Evolutionary conservation across 148 eudicot species (phyloP).

Genomic region (Vaccinium macrocarpon): DNA sequence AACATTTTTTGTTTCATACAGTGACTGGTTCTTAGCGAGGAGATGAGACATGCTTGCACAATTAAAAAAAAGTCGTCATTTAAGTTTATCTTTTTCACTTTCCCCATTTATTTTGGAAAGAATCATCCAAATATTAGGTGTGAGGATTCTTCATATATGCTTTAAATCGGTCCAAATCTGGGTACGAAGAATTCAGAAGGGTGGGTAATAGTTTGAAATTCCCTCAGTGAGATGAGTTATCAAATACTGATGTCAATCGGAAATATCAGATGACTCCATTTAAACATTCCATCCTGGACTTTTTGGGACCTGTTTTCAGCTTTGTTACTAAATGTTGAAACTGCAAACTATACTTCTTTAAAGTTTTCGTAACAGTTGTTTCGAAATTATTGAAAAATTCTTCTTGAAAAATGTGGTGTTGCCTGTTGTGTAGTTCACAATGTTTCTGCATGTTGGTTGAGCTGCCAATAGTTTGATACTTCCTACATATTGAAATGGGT

Average conservation of each 20-base stretch:
- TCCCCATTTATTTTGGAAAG: not conserved
- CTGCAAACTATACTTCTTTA: not conserved
- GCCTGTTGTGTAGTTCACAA: not conserved
- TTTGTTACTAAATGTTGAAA: not conserved
- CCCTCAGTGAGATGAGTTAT: not conserved
- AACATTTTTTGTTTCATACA: not conserved
- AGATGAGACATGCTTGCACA: not conserved
- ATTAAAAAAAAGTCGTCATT: not conserved
- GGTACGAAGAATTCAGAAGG: not conserved
- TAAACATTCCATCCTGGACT: not conserved
- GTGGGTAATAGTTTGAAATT: not conserved
- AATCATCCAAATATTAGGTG: not conserved
- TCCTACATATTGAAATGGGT: not conserved
- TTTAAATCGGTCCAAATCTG: not conserved
- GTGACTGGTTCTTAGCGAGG: not conserved
- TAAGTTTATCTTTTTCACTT: not conserved
- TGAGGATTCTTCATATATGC: not conserved
- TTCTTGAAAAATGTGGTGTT: not conserved
- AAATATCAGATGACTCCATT: not conserved
- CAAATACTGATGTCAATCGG: not conserved
- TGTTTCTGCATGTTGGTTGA: not conserved
- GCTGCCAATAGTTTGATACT: not conserved
- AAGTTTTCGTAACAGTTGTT: not conserved
- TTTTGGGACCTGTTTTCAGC: constrained; percentile 3
- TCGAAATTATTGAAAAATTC: not conserved